These are phyloP conservation scores for Protomyces inouyei DNA, from an alignment of 1,139 yeast species.

Conservation along the genomic window DNA sequence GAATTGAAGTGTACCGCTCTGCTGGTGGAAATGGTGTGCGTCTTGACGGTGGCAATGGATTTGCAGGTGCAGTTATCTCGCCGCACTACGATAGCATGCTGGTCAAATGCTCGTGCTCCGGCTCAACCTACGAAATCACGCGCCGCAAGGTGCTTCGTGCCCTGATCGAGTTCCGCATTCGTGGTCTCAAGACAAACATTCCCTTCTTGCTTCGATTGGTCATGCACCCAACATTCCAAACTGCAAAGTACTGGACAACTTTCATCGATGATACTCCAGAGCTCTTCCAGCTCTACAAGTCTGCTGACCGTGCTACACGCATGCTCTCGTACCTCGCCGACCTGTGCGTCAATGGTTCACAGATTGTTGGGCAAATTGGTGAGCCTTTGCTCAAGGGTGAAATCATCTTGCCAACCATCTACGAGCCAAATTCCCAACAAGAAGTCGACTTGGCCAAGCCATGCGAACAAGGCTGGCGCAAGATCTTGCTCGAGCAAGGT, in stretches of 20 bases:
- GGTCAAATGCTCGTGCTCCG: constrained; percentile 95
- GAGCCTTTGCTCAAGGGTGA: constrained; percentile 73
- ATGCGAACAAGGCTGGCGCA: constrained; percentile 83
- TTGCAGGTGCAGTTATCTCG: constrained; percentile 95
- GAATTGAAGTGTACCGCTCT: constrained; percentile 94
- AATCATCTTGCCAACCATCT: constrained; percentile 68
- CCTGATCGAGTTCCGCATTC: constrained; percentile 90
- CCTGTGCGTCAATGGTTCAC: constrained; percentile 88
- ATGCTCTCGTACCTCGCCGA: constrained; percentile 84
- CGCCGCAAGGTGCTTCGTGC: constrained; percentile 97
- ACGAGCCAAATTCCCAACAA: constrained; percentile 50
- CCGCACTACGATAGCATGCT: constrained; percentile 98
- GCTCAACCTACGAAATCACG: constrained; percentile 93
- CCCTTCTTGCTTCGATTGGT: constrained; percentile 91
- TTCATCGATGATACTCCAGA: constrained; percentile 97
- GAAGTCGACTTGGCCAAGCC: constrained; percentile 55
- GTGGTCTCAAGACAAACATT: constrained; percentile 98
- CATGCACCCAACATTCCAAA: constrained; percentile 84
- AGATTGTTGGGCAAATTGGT: constrained; percentile 92
- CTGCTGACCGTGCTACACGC: constrained; percentile 96
- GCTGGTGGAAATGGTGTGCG: constrained; percentile 99
- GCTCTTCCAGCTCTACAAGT: constrained; percentile 86
- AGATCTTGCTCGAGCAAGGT: constrained; percentile 73
- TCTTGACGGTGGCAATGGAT: constrained; percentile 98
- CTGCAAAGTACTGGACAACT: constrained; percentile 95